Evolutionary conservation across 805 yeast genomes (phyloP).

Genomic region (Candida tallmaniae): DNA sequence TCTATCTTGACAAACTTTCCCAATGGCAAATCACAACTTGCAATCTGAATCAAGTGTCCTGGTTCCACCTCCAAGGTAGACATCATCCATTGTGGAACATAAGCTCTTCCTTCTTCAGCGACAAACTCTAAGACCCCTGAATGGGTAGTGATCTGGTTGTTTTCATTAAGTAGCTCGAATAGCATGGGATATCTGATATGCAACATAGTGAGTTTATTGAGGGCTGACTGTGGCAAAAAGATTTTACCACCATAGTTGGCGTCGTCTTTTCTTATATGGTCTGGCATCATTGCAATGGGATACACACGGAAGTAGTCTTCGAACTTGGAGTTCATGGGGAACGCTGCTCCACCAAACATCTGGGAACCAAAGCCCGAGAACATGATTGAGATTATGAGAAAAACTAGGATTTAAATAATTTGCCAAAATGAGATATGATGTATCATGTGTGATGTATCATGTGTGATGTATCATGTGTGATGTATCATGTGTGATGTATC

Average conservation of each 20-base stretch:
- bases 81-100: slow-evolving; percentile 97
- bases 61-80: slow-evolving; percentile 64
- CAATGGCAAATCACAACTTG: slow-evolving; percentile 72
- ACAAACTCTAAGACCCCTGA: slow-evolving; percentile 95
- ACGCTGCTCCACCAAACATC: slow-evolving; percentile 30
- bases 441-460: too few species aligned
- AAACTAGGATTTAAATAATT: too few species aligned
- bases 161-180: slow-evolving; percentile 72
- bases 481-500: too few species aligned
- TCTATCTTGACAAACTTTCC: slow-evolving; percentile 90
- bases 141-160: slow-evolving; percentile 58
- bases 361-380: slow-evolving; percentile 40
- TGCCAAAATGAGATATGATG: background rate
- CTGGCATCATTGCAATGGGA: slow-evolving; percentile 89
- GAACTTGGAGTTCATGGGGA: slow-evolving; percentile 42
- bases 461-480: too few species aligned
- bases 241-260: slow-evolving; percentile 95
- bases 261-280: slow-evolving; percentile 60
- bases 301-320: slow-evolving; percentile 90
- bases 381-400: slow-evolving; percentile 22
- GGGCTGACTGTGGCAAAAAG: slow-evolving; percentile 88
- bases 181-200: slow-evolving; percentile 96
- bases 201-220: slow-evolving; percentile 81
- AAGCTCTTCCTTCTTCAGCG: slow-evolving; percentile 95
- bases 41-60: slow-evolving; percentile 75